Conservation (phyloP, 305 asterid genomes). For the Fraxinus dipetala region DNA sequence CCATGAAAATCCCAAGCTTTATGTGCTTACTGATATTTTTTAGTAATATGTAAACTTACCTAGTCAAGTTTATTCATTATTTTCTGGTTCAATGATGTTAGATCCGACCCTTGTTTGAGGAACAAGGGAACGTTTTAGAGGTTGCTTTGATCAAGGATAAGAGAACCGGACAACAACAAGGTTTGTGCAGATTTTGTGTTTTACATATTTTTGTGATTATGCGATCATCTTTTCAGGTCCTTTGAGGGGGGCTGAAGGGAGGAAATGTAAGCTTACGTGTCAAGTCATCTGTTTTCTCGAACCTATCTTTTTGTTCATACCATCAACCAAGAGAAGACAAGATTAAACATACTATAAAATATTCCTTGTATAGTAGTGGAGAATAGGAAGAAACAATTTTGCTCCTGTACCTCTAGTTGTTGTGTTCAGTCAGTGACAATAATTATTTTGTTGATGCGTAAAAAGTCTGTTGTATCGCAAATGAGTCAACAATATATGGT, state of each 20-base stretch:
- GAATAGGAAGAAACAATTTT: constrained; percentile 30
- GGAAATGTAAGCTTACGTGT: constrained; percentile 60
- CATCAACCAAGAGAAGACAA: constrained; percentile 66
- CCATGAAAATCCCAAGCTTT: constrained; percentile 14
- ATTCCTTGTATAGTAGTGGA: constrained; percentile 39
- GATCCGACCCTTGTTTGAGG: constrained; percentile 84
- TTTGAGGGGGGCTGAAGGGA: constrained; percentile 68
- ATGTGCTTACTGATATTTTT: background rate
- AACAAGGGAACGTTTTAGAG: constrained; percentile 83
- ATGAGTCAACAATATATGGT: constrained; percentile 25
- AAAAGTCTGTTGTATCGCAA: constrained; percentile 23
- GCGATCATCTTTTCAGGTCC: constrained; percentile 75
- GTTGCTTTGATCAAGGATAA: constrained; percentile 93
- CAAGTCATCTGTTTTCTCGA: constrained; percentile 59
- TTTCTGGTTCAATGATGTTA: constrained; percentile 36
- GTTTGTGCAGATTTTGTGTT: constrained; percentile 44
- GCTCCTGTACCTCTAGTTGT: constrained; percentile 36
- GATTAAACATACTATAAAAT: constrained; percentile 43
- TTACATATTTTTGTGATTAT: constrained; percentile 23
- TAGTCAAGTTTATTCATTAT: background rate
- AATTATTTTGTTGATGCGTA: constrained; percentile 24
- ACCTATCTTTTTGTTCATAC: constrained; percentile 53
- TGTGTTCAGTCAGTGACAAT: constrained; percentile 28
- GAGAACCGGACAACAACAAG: constrained; percentile 96
- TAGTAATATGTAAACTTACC: background rate